Evolutionary conservation across 257 asterid species (phyloP).

Genomic region (Solanum ossicruentum): DNA sequence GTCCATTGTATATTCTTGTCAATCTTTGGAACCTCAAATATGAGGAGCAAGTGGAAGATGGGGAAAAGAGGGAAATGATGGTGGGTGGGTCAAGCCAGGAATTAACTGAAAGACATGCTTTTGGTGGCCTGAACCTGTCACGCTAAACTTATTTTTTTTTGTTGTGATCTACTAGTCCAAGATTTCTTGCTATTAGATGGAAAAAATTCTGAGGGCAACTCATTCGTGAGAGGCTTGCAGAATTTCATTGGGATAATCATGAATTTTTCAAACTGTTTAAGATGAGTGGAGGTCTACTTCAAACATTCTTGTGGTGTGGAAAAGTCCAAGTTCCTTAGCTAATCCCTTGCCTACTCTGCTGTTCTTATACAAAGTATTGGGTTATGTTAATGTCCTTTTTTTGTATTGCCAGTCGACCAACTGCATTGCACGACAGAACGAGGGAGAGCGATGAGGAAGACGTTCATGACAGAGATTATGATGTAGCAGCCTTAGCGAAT

Average conservation of each 20-base stretch:
- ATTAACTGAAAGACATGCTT: neutral
- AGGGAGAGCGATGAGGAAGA: slow-evolving; percentile 94
- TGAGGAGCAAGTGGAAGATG: neutral
- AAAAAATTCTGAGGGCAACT: neutral
- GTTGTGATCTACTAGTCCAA: neutral
- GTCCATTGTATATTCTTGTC: neutral
- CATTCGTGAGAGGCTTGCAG: neutral
- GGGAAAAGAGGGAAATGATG: neutral
- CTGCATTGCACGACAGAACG: slow-evolving; percentile 71
- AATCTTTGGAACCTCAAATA: neutral
- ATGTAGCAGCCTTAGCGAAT: slow-evolving; percentile 84
- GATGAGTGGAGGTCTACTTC: neutral
- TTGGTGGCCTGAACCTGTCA: neutral
- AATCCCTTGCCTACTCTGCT: neutral
- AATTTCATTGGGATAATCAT: neutral
- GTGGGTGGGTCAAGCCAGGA: neutral
- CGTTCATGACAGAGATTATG: slow-evolving; percentile 82
- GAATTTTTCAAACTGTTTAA: neutral
- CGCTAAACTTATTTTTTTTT: neutral
- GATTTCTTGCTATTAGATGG: neutral
- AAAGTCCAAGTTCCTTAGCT: neutral
- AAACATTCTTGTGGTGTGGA: neutral
- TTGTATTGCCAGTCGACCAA: slow-evolving; percentile 69
- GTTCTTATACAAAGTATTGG: neutral
- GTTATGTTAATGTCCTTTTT: neutral